Evolutionary conservation across 2,329 filamentous ascomycete genomes (phyloP).

Genomic region (Chrysoporthe austroafricana): DNA sequence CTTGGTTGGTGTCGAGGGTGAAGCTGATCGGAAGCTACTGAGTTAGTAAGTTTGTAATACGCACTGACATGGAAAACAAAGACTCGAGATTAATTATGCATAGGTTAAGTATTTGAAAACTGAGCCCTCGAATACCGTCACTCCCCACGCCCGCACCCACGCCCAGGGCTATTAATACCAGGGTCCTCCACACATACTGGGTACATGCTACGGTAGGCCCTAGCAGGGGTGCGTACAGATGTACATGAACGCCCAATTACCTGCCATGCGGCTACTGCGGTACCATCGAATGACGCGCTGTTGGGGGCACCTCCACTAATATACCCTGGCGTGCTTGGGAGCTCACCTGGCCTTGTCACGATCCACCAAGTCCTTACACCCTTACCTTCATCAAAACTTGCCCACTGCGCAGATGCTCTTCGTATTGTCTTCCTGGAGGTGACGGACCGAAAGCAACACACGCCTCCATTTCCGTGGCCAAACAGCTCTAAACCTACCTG

Average conservation of each 20-base stretch:
- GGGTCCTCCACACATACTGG: background rate
- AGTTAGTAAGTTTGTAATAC: too few relatives aligned
- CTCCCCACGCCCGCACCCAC: too few relatives aligned
- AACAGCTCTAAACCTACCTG: background rate
- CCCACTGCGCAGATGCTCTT: background rate
- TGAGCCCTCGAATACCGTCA: too few relatives aligned
- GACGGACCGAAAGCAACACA: background rate
- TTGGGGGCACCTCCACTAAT: background rate
- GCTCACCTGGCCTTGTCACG: constrained; percentile 9
- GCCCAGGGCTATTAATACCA: background rate
- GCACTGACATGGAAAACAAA: too few relatives aligned
- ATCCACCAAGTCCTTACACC: background rate
- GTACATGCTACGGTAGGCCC: background rate
- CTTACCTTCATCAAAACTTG: background rate
- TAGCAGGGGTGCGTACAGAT: background rate
- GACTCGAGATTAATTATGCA: too few relatives aligned
- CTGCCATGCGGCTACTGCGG: background rate
- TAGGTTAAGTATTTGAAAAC: too few relatives aligned
- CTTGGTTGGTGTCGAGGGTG: too few relatives aligned
- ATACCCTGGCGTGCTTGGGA: background rate
- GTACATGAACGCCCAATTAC: background rate
- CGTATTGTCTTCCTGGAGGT: background rate
- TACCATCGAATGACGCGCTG: constrained; percentile 2
- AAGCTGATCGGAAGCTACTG: too few relatives aligned
- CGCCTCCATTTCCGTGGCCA: background rate